Evolutionary conservation across 2,329 filamentous ascomycete species (phyloP).

Genomic region (Neurospora crassa): DNA sequence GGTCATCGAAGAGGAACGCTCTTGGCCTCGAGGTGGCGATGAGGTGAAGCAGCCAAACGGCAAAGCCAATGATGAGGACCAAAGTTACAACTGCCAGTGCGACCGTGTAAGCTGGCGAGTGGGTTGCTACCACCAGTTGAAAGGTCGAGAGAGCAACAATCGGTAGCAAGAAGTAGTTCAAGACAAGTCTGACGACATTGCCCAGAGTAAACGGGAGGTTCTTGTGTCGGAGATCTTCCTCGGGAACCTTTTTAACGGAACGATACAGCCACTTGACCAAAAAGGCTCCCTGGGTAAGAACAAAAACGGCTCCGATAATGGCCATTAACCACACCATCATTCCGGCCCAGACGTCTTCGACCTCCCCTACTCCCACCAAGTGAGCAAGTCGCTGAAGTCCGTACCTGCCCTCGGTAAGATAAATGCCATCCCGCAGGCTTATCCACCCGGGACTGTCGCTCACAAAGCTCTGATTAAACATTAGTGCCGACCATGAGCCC

Average conservation of each 20-base stretch:
- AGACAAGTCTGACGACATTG: slow-evolving; percentile 73
- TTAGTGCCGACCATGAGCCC: slow-evolving; percentile 75
- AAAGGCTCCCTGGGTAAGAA: slow-evolving; percentile 70
- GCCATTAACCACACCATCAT: slow-evolving; percentile 87
- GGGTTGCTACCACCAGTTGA: slow-evolving; percentile 68
- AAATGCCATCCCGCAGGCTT: slow-evolving; percentile 75
- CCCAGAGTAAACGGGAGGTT: slow-evolving; percentile 81
- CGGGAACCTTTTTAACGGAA: slow-evolving; percentile 57
- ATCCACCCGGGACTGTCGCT: slow-evolving; percentile 55
- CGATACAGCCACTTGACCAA: slow-evolving; percentile 67
- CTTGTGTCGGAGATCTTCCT: slow-evolving; percentile 84
- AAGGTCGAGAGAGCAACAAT: slow-evolving; percentile 82
- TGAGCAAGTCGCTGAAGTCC: slow-evolving; percentile 74
- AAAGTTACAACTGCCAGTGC: slow-evolving; percentile 68
- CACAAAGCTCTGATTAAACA: slow-evolving; percentile 90
- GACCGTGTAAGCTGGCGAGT: slow-evolving; percentile 61
- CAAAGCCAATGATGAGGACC: slow-evolving; percentile 61
- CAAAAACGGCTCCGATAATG: slow-evolving; percentile 57
- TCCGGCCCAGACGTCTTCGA: slow-evolving; percentile 81
- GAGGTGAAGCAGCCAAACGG: slow-evolving; percentile 68
- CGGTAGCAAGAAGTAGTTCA: slow-evolving; percentile 87
- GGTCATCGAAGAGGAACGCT: slow-evolving; percentile 83
- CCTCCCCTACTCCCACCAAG: slow-evolving; percentile 67
- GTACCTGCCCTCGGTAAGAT: slow-evolving; percentile 66
- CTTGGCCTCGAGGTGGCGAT: slow-evolving; percentile 75